Evolutionary conservation across 2,329 filamentous ascomycete species (phyloP), one percentile per base, ranked within the genome.

Genomic region (Lachnellula arida): DNA sequence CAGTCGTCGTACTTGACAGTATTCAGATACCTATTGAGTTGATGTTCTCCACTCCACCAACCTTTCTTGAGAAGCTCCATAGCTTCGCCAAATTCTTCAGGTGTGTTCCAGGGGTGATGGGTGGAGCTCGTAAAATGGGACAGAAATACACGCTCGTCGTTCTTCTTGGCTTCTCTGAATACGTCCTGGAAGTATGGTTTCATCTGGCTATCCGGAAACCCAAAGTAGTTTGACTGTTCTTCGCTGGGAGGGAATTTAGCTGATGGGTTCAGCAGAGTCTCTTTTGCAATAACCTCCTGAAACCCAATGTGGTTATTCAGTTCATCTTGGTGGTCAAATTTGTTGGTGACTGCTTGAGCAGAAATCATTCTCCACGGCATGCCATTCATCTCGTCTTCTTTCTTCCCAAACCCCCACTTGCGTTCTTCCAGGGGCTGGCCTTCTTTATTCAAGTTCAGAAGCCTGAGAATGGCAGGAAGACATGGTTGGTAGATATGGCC

Each of bases 101-200:
- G 75, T 5, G 68, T 66, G 15, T 60, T 66, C 73, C 74, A 77
- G 0, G 75, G 73, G 60, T 78, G 76, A 59, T 78, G 75, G 1
- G 70, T 72, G 14, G 69, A 66, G 54, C 67, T 70, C 19, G 71
- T 73, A 42, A 73, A 60, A 57, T 73, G 70, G 9, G 68, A 68
- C 37, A 73, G 54, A 53, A 71, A 73, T n/a, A 73, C 63, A 17
- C 70, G 66, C 51, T 68, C 61, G 48, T 68, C 64, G 15, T 65
- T 65, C 39, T 59, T 55, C 49, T 69, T 62, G 19, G 69, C 66
- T 4, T 63, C 55, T n/a, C 58, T 59, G 50, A 73, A 69, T 15
- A 70, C 58, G 46, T 74, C 72, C 43, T 60, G 66, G 49, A 69
- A 64, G 48, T 75, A 75, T 5, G 73, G 73, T 11, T 34, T 56